Evolutionary conservation across 2,329 filamentous ascomycete genomes (phyloP).

Genomic region (Fusarium sp.): DNA sequence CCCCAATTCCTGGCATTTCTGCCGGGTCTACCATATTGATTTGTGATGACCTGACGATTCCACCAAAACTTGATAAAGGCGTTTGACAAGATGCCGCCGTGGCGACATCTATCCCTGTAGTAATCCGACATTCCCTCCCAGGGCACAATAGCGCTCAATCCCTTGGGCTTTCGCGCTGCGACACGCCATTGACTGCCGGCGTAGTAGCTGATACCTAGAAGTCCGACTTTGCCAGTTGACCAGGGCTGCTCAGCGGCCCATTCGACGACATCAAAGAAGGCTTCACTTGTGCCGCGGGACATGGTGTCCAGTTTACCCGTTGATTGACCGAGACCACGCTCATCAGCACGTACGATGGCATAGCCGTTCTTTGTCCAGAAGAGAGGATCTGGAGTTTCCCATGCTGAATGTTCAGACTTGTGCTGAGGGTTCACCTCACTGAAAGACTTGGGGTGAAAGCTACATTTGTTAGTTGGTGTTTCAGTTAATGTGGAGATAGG

Average conservation of each 20-base stretch:
- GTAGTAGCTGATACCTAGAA: conserved; percentile 63
- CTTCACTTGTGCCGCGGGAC: conserved; percentile 61
- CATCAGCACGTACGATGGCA: conserved; percentile 66
- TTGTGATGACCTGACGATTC: conserved; percentile 54
- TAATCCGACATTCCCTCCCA: conserved; percentile 67
- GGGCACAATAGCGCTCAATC: conserved; percentile 61
- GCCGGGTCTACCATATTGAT: conserved; percentile 74
- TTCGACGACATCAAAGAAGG: conserved; percentile 63
- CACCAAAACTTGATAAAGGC: conserved; percentile 61
- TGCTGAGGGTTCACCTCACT: conserved; percentile 66
- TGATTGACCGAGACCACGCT: conserved; percentile 62
- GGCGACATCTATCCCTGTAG: conserved; percentile 68
- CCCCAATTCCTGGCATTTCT: conserved; percentile 65
- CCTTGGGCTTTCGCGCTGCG: conserved; percentile 60
- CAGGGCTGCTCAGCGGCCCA: conserved; percentile 60
- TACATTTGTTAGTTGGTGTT: conserved; percentile 18
- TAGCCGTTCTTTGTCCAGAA: conserved; percentile 69
- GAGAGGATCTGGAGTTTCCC: conserved; percentile 69
- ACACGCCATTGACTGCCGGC: conserved; percentile 63
- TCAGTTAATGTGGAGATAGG: background rate
- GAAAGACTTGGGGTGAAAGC: conserved; percentile 57
- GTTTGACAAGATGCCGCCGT: conserved; percentile 72
- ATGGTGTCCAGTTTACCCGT: conserved; percentile 63
- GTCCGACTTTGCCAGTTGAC: conserved; percentile 62
- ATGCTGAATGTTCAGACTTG: conserved; percentile 65